Evolutionary conservation across 768 basidiomycete species (phyloP), one percentile per base, ranked within the genome.

Genomic region (Hebeloma cylindrosporum): DNA sequence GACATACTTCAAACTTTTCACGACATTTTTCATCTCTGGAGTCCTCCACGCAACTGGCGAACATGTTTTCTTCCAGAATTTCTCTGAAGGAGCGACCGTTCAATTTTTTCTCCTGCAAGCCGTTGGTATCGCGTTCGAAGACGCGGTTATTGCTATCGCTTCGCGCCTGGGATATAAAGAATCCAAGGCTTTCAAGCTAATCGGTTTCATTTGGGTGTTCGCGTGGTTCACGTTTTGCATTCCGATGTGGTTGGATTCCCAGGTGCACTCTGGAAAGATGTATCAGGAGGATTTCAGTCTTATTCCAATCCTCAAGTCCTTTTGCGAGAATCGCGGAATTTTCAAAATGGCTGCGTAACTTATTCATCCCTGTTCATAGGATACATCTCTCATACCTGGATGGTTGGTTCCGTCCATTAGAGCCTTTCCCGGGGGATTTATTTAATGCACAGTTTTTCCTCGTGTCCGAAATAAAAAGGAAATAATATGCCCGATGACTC

Each of bases 11-110:
- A 65, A 67, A 26, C 58, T 73, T 8, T 67, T 57, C 50, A 50
- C 57, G 9, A 64, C 64, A 0, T 71, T 70, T 56, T 20, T 59
- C 7, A 42, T 70, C 3, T 71, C 70, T 1, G 64, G 59, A 2
- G 13, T 64, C 16, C 26, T 68, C 22, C 70, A 73, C 47, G 48
- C 49, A 27, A 51, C 46, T 33, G 65, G 58, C 5, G 68, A 70
- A 34, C 59, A 56, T 31, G 58, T 59, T 50, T 49, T 53, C 3
- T 30, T 58, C n/a, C 48, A 48, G 10, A 41, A 46, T 5, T 53
- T 47, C 47, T 38, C 44, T 21, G n/a, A n/a, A n/a, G 38, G 44
- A 9, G 26, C 34, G 3, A 38, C 49, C 9, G 14, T 60, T 7
- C 30, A 35, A 6, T 57, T 53, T 45, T 60, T 60, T 40, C 30